Base-by-base conservation (phyloP, 2,329 filamentous ascomycete species). In the Hypoxylon sp. region DNA sequence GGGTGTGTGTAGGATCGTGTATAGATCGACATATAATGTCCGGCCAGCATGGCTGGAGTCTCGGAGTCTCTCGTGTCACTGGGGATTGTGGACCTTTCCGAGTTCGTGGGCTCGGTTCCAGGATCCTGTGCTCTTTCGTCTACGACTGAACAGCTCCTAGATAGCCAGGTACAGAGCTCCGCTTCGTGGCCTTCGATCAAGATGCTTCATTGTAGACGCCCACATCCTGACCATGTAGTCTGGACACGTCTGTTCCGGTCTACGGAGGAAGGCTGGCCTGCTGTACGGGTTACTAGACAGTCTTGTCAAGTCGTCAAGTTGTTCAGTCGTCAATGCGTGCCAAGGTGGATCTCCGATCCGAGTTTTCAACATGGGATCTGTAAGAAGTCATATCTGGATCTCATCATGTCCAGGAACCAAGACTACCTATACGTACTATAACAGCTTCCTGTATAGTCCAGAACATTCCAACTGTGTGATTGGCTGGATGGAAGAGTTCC, bases 241-340 rank as follows among this genome's bases (percentile, higher is more conserved):
- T 31, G 49, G 47, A 58, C 54, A 60, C 50, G 60, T 45, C 38
- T 31, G 40, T 20, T 13, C 13, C 26, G 48, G 29, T 47, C 47
- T 17, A 23, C 29, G 26, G 33, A 38, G 48, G 50, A 35, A 51
- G 20, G 53, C 53, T 45, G 53, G 42, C 48, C 52, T 58, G 57
- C 37, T 60, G 52, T 60, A 56, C 52, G 43, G 29, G 48, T 58
- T 47, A 60, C 57, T 58, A 48, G 57, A n/a, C n/a, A n/a, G n/a
- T 23, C 11, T 50, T 38, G 10, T 40, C 17, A 35, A 35, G 38
- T 20, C 20, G 3, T 45, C 31, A 21, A 18, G n/a, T n/a, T n/a
- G n/a, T n/a, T n/a, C n/a, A n/a, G n/a, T n/a, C n/a, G n/a, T n/a
- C n/a, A n/a, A n/a, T n/a, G n/a, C n/a, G n/a, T 29, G 10, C 13